Conservation (phyloP, 2,329 filamentous ascomycete genomes). For the Aspergillus versicolor region DNA sequence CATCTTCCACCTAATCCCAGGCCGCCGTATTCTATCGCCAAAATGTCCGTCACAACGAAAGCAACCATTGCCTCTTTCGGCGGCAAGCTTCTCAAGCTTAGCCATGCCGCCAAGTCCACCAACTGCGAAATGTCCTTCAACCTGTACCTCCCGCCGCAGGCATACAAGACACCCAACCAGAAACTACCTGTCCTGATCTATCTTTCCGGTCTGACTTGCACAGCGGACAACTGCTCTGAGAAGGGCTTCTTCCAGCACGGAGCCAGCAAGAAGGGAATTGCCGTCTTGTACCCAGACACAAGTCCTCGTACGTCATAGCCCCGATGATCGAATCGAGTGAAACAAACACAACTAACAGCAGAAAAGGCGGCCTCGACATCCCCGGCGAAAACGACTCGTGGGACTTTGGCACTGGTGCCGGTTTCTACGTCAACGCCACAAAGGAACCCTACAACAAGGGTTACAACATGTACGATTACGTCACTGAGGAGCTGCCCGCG, state of each 20-base stretch:
- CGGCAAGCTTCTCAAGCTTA: conserved; percentile 91
- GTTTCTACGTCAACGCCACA: conserved; percentile 91
- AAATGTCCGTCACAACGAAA: conserved; percentile 84
- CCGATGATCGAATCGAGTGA: neutral
- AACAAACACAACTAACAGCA: neutral
- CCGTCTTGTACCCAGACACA: conserved; percentile 93
- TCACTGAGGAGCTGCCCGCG: conserved; percentile 81
- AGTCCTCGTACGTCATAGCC: conserved; percentile 66
- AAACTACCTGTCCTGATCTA: conserved; percentile 87
- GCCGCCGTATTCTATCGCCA: neutral
- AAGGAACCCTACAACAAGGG: conserved; percentile 69
- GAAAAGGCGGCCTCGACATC: conserved; percentile 68
- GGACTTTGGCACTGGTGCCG: conserved; percentile 89
- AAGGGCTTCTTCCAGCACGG: conserved; percentile 88
- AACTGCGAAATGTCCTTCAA: conserved; percentile 90
- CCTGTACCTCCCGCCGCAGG: conserved; percentile 80
- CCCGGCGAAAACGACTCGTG: conserved; percentile 82
- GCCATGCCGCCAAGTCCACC: conserved; percentile 75
- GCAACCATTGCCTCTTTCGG: conserved; percentile 88
- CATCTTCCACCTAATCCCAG: neutral
- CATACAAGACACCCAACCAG: conserved; percentile 50
- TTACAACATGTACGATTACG: conserved; percentile 95
- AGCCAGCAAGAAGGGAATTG: conserved; percentile 77
- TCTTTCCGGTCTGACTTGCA: conserved; percentile 91
- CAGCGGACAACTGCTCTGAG: conserved; percentile 74